Conservation (phyloP, 306 rosid genomes). For the Mucuna pruriens region DNA sequence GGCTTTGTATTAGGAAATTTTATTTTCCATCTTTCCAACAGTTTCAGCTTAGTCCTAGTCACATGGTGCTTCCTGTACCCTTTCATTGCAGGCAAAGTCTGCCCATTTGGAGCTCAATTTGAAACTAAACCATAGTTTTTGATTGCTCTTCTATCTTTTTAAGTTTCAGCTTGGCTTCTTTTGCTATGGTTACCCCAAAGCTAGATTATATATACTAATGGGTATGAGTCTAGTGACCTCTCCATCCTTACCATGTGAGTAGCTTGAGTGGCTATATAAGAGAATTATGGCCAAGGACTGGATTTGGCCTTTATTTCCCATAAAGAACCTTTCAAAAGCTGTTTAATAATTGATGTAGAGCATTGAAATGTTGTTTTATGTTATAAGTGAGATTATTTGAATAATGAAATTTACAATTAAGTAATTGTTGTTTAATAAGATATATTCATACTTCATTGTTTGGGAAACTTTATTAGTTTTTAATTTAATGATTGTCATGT, state of each 20-base stretch:
- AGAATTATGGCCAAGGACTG: conserved; percentile 29
- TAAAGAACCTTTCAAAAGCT: too few species aligned
- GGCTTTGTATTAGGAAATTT: too few species aligned
- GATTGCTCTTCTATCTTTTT: background rate
- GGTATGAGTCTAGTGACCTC: background rate
- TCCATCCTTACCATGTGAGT: background rate
- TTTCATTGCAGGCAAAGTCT: background rate
- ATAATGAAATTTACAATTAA: background rate
- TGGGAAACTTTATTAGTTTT: too few species aligned
- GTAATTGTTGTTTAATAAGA: conserved; percentile 18
- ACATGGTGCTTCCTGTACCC: background rate
- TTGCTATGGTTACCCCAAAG: background rate
- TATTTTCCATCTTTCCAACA: background rate
- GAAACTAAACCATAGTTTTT: background rate
- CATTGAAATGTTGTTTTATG: too few species aligned
- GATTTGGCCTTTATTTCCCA: too few species aligned
- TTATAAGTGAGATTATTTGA: background rate
- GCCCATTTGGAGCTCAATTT: background rate
- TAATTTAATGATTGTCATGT: background rate
- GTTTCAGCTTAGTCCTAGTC: background rate
- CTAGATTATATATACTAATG: background rate
- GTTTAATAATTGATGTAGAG: too few species aligned
- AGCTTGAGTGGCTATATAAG: background rate
- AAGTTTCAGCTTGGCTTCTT: background rate
- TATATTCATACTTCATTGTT: background rate